Conservation (phyloP, 164 flowering plant species). For the Chimonanthus praecox region DNA sequence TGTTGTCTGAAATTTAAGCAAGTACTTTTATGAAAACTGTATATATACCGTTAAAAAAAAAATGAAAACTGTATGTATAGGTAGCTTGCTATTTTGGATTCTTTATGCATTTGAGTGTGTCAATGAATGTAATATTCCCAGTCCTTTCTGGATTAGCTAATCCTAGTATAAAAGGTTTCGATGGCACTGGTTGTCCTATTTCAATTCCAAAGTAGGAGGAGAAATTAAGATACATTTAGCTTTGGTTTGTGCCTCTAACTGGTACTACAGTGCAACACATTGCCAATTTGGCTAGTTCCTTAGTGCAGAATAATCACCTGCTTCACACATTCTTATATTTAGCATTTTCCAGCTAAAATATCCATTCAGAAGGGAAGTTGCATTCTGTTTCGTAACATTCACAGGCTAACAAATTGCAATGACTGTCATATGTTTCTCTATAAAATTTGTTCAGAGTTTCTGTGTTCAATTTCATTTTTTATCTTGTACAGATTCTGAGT, state of each 20-base stretch:
- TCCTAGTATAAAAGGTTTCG: neutral
- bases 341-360: too few species aligned
- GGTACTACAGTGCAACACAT: neutral
- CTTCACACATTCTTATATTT: too few species aligned
- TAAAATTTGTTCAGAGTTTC: too few species aligned
- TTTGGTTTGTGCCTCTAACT: neutral
- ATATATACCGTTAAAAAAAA: too few species aligned
- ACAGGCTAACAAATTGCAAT: too few species aligned
- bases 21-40: too few species aligned
- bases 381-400: too few species aligned
- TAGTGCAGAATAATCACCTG: neutral
- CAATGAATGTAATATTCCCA: neutral
- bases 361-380: too few species aligned
- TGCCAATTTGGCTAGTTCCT: neutral
- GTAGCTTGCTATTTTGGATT: neutral
- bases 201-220: neutral
- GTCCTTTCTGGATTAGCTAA: neutral
- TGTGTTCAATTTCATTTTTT: too few species aligned
- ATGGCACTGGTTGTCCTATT: too few species aligned
- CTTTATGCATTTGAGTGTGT: neutral
- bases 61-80: neutral
- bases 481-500: too few species aligned
- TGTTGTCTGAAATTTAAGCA: neutral
- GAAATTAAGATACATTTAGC: neutral
- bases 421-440: too few species aligned